phyloP scores from a whole-genome alignment of 2,329 filamentous ascomycete species.

The Hortaea sp. region DNA sequence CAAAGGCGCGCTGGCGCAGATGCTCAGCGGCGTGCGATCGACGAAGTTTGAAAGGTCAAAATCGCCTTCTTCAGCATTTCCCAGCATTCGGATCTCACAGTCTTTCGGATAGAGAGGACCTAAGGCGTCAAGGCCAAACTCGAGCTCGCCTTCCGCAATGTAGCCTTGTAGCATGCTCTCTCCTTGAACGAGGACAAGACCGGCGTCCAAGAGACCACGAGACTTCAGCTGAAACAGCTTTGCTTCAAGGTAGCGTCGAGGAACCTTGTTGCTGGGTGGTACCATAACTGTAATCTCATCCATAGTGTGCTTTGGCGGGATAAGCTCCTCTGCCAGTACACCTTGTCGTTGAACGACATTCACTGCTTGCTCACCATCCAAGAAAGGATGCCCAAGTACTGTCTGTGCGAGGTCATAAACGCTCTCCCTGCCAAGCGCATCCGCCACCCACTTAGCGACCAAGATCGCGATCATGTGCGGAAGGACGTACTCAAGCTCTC shows the following conservation, averaged over 20 bases:
- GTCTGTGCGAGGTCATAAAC: conserved; percentile 53
- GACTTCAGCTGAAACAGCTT: conserved; percentile 40
- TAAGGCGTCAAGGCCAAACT: conserved; percentile 36
- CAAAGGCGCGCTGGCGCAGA: conserved; percentile 44
- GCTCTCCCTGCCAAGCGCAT: conserved; percentile 42
- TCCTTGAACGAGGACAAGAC: conserved; percentile 44
- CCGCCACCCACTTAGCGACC: conserved; percentile 49
- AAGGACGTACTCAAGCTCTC: conserved; percentile 47
- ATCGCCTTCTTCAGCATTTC: conserved; percentile 25
- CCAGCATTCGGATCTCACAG: conserved; percentile 30
- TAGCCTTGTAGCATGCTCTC: conserved; percentile 44
- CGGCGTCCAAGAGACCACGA: conserved; percentile 47
- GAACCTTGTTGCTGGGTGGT: conserved; percentile 34
- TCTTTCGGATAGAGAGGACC: conserved; percentile 24
- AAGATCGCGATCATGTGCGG: conserved; percentile 51
- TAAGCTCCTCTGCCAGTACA: conserved; percentile 35
- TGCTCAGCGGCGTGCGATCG: conserved; percentile 43
- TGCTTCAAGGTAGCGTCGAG: conserved; percentile 29
- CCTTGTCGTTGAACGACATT: conserved; percentile 30
- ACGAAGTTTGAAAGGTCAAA: conserved; percentile 42
- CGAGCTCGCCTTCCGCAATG: conserved; percentile 44
- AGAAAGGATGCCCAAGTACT: conserved; percentile 48
- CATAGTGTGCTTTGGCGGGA: conserved; percentile 47
- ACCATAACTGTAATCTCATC: conserved; percentile 44
- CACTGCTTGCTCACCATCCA: conserved; percentile 43